Evolutionary conservation across 129 eudicot species (phyloP), one percentile per base, ranked within the genome.

Genomic region (Oenanthe sinensis): DNA sequence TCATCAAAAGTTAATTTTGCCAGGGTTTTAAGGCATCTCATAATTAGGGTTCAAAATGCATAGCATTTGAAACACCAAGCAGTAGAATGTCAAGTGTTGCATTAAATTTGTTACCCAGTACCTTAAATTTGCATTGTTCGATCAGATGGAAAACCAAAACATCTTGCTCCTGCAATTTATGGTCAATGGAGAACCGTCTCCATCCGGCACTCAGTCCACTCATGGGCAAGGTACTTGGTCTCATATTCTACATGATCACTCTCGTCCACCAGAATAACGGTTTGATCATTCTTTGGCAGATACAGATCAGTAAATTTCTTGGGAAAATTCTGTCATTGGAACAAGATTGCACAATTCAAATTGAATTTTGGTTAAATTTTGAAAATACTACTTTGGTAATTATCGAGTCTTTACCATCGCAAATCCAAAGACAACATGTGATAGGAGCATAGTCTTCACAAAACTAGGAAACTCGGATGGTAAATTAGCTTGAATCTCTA

Each of bases 361-460:
- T 48, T 26, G 76, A 46, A 33, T 3, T 68, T 45, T 10, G 0
- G 39, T 13, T 74, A 36, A 15, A 19, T 30, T 42, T 71, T 17
- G 3, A 4, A 6, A 71, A 71, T 0, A 16, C 19, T 19, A 42
- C 13, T 44, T 13, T n/a, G 17, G 26, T n/a, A 73, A 20, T 33
- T 33, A 33, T 19, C 16, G 19, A 73, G 4, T 22, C 3, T 75
- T 80, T 83, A 92, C 97, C 85, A 92, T 88, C 92, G 91, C 87
- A 79, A 91, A 91, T 19, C 95, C 92, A 72, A 84, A 82, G 8
- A 91, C 39, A 44, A 91, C 92, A 83, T 91, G 90, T 72, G 97
- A 91, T 48, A 81, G 88, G 74, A 89, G 84, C 97, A 89, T 88
- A 9, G 77, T 83, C 80, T 88, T 92, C n/a, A 85, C 85, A 86